Conservation (phyloP, 73 alveolate species). For the Tetrahymena thermophila region DNA sequence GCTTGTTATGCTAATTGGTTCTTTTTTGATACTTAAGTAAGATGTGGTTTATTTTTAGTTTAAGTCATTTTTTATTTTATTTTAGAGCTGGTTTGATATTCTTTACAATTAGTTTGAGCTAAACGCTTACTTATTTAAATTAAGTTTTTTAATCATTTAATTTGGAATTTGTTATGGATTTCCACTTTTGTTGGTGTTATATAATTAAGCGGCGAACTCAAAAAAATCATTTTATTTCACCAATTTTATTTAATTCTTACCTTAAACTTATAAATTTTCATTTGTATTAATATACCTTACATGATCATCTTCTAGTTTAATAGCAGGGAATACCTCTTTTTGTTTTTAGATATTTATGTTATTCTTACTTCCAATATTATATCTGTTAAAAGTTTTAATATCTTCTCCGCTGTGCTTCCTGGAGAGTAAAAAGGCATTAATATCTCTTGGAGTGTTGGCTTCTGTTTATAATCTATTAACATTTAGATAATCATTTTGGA, state of each 20-base stretch:
- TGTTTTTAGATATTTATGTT: background rate
- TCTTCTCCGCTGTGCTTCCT: background rate
- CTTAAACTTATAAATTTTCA: background rate
- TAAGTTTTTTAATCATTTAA: background rate
- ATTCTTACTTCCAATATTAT: background rate
- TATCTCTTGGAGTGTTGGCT: background rate
- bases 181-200: background rate
- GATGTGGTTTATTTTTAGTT: background rate
- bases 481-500: background rate
- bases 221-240: background rate
- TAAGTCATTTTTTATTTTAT: background rate
- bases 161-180: background rate
- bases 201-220: background rate
- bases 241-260: background rate
- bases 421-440: background rate
- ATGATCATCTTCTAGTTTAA: background rate
- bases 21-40: background rate
- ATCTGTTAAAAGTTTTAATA: background rate
- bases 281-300: background rate
- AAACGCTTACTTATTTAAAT: background rate
- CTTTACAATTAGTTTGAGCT: background rate
- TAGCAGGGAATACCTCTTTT: background rate
- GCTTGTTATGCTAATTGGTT: background rate
- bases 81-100: background rate
- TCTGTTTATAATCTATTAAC: background rate